phyloP scores from a whole-genome alignment of 768 basidiomycete genomes.

The Multifurca ochricompacta region DNA sequence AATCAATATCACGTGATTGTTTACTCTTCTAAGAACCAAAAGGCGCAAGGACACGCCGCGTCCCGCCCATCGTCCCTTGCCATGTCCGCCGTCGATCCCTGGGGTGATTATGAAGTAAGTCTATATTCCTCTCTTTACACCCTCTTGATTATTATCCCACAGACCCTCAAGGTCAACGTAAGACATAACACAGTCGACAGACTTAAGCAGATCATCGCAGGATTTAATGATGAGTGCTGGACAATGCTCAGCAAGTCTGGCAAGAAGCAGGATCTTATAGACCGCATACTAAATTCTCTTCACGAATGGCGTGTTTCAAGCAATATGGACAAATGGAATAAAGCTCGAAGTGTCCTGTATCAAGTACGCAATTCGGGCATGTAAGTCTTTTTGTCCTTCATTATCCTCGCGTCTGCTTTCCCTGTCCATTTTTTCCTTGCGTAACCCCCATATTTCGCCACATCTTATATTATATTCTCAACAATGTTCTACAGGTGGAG shows the following conservation, averaged over 20 bases:
- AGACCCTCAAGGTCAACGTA: constrained; percentile 65
- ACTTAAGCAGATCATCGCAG: constrained; percentile 72
- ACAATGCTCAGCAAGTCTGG: constrained; percentile 65
- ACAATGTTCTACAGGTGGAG: constrained; percentile 6
- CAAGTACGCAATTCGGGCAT: constrained; percentile 58
- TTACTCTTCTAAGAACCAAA: too few relatives aligned
- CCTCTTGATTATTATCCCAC: constrained; percentile 13
- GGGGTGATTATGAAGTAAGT: constrained; percentile 70
- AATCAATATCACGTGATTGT: constrained; percentile 22
- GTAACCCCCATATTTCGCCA: neutral
- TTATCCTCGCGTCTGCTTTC: neutral
- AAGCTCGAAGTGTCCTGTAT: constrained; percentile 55
- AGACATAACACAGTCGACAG: constrained; percentile 77
- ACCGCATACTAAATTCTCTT: constrained; percentile 55
- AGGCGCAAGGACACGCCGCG: neutral
- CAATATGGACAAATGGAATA: constrained; percentile 58
- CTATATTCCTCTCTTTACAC: constrained; percentile 4
- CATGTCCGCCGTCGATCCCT: constrained; percentile 58
- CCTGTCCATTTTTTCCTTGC: neutral
- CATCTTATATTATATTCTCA: neutral
- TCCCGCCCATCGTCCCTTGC: constrained; percentile 1
- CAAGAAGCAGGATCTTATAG: constrained; percentile 83
- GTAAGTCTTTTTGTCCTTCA: constrained; percentile 41
- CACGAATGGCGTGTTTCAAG: constrained; percentile 52
- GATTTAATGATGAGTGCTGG: constrained; percentile 72